phyloP scores from a whole-genome alignment of 2,329 filamentous ascomycete genomes.

The Diaporthe citri region DNA sequence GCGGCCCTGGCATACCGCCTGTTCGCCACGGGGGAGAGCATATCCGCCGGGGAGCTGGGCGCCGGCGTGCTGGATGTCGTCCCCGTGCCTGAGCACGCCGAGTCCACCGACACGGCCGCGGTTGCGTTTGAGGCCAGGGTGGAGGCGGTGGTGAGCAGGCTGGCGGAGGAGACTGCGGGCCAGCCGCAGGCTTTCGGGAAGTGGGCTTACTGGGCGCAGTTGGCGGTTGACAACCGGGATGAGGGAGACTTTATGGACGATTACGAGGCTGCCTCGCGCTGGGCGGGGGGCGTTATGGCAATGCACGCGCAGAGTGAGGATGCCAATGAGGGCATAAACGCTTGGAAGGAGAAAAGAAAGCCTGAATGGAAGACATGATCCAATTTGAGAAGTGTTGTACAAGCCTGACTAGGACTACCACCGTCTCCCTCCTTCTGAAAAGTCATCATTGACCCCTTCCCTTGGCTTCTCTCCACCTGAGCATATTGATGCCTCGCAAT shows the following conservation, averaged over 20 bases:
- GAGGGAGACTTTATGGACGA: slow-evolving; percentile 43
- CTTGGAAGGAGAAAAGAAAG: slow-evolving; percentile 46
- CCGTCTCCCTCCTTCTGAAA: not conserved
- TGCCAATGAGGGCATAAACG: slow-evolving; percentile 47
- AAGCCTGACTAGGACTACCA: too few species aligned
- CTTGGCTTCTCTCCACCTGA: not conserved
- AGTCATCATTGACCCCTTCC: not conserved
- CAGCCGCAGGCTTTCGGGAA: slow-evolving; percentile 51
- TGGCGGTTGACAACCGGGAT: slow-evolving; percentile 33
- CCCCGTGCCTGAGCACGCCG: slow-evolving; percentile 35
- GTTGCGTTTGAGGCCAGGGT: slow-evolving; percentile 45
- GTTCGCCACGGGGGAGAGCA: slow-evolving; percentile 47
- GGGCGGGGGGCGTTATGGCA: slow-evolving; percentile 48
- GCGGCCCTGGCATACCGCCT: slow-evolving; percentile 46
- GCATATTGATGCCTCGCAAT: not conserved
- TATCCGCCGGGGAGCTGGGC: slow-evolving; percentile 45
- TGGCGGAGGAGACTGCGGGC: slow-evolving; percentile 42
- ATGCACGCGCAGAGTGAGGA: slow-evolving; percentile 48
- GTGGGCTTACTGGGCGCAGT: slow-evolving; percentile 53
- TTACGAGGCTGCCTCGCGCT: slow-evolving; percentile 45
- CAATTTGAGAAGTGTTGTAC: not conserved
- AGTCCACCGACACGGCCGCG: slow-evolving; percentile 40
- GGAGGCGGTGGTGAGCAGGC: slow-evolving; percentile 43
- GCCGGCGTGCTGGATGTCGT: slow-evolving; percentile 46
- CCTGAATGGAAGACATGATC: slow-evolving; percentile 44